Conservation (phyloP, 495 filamentous ascomycete species). For the Neurospora sp. region DNA sequence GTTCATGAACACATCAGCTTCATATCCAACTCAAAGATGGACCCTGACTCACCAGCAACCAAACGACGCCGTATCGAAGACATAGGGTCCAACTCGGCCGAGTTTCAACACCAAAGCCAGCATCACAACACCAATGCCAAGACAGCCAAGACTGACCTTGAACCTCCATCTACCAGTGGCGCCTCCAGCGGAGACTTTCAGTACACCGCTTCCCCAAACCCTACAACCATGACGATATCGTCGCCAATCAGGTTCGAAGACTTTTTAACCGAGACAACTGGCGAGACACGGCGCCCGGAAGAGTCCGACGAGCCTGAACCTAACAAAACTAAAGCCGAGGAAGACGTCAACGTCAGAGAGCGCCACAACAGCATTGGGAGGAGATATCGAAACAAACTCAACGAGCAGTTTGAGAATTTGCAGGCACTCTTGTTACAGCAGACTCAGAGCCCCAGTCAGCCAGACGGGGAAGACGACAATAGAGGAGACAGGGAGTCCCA, state of each 20-base stretch:
- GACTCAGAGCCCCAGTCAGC: background rate
- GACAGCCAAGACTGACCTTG: background rate
- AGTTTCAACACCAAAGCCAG: background rate
- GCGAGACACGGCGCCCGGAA: background rate
- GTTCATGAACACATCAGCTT: background rate
- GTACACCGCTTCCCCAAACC: background rate
- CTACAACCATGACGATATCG: background rate
- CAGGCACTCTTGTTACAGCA: conserved; percentile 7
- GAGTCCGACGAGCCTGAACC: background rate
- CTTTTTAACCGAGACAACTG: background rate
- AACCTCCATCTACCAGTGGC: background rate
- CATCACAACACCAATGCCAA: background rate
- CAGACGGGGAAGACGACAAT: background rate
- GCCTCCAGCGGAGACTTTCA: background rate
- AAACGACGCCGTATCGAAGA: background rate
- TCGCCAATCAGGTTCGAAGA: background rate
- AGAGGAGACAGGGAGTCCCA: background rate
- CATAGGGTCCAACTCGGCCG: background rate
- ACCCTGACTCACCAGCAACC: background rate
- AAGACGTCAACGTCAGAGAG: background rate
- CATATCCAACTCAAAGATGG: background rate
- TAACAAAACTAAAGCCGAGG: background rate
- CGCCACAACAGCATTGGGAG: conserved; percentile 23
- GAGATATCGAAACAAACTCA: conserved; percentile 23
- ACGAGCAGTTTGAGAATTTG: conserved; percentile 19